phyloP scores from a whole-genome alignment of 805 yeast species.

The Alloascoidea africana region DNA sequence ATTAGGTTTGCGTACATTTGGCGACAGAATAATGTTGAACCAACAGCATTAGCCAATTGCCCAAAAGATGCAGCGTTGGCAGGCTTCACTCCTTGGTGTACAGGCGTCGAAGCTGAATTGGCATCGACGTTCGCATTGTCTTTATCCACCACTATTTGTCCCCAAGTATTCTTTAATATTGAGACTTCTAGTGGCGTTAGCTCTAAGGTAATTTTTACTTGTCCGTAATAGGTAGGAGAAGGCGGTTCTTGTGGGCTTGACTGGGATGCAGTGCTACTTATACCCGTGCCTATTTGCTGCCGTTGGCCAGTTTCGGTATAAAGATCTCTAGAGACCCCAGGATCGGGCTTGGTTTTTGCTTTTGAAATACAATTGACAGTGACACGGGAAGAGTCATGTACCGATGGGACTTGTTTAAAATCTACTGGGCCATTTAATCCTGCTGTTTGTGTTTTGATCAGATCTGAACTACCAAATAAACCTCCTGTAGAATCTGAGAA shows the following conservation, averaged over 20 bases:
- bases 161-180: background rate
- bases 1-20: constrained; percentile 64
- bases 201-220: background rate
- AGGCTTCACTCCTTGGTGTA: too few relatives aligned
- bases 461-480: background rate
- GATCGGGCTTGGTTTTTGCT: too few relatives aligned
- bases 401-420: background rate
- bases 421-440: background rate
- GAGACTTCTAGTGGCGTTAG: background rate
- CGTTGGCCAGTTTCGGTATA: too few relatives aligned
- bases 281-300: too few relatives aligned
- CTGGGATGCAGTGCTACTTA: too few relatives aligned
- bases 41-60: background rate
- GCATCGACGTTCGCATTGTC: background rate
- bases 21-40: constrained; percentile 47
- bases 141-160: background rate
- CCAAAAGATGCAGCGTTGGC: too few relatives aligned
- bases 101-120: background rate
- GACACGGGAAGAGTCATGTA: background rate
- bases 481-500: too few relatives aligned
- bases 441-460: background rate
- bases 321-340: too few relatives aligned
- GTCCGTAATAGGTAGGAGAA: background rate
- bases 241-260: too few relatives aligned
- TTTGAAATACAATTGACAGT: background rate